Evolutionary conservation across 345 rosid genomes (phyloP), one percentile per base, ranked within the genome.

Genomic region (Diplotaxis tenuifolia): DNA sequence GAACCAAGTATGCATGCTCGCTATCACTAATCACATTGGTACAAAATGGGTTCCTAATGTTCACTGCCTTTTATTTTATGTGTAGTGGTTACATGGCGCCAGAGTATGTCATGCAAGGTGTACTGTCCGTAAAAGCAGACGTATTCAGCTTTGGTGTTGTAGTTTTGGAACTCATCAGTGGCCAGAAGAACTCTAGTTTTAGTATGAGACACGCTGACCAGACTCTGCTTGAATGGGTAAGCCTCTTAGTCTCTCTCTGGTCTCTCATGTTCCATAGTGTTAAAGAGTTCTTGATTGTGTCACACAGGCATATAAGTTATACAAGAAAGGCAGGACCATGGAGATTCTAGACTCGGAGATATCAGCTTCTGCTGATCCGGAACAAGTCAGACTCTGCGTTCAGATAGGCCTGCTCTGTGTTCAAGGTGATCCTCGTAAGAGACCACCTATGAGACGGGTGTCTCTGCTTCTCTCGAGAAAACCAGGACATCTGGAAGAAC

Each of bases 21-120:
- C 76, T 59, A 3, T 15, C 4, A 3, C 22, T 29, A 38, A 0
- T 34, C 22, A n/a, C 38, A 42, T 22, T 50, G 53, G 16, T 47
- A 7, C 3, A 14, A 54, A 73, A 47, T 47, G 21, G 49, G 18
- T 47, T 4, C 15, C 3, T 58, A 64, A 63, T 6, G 62, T 42
- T 38, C 9, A 58, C 15, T 63, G 14, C 28, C 18, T 62, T 11
- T 15, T 8, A 7, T 60, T 36, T 40, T 62, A 42, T 62, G 29
- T 10, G 9, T 83, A 95, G 99, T 70, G 98, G 98, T 32, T 96
- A 96, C 60, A 92, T 96, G 99, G 98, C 99, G 5, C 99, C 99
- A 2, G 98, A 96, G 77, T 96, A 96, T 3, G 82, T 90, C 56
- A 90, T 90, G 98, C 90, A 88, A 3, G 92, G 98, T 27, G 83